Base-by-base conservation (phyloP, 1,284 basidiomycete species). In the Ustilago bromivora region DNA sequence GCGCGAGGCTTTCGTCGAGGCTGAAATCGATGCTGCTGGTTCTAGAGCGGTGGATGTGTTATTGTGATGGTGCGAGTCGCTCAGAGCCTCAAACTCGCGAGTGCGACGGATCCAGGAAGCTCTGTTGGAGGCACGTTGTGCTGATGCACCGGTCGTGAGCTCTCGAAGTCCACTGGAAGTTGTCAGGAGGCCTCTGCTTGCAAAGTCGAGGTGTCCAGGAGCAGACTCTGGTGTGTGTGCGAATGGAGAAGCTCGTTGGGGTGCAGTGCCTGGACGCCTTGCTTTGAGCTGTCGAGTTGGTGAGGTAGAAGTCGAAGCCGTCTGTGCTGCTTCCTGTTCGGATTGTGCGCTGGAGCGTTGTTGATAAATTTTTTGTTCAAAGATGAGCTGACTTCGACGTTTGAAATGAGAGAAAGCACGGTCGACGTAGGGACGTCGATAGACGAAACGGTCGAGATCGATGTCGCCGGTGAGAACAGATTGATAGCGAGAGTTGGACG, bases 381-480 rank as follows among this genome's bases (percentile, higher is more conserved):
- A 66, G 47, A 77, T 74, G 57, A 77, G 75, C 75, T 77, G 75
- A 28, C 67, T 74, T 28, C 75, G 59, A 10, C 71, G 70, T 2
- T 71, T 65, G 12, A 63, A 66, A 46, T 66, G 70, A 2, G 59
- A 36, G n/a, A 67, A 58, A 11, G 57, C 63, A 3, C 66, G 62
- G 17, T 77, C 70, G 15, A 77, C 40, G 68, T 69, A 69, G 11
- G 71, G 66, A 12, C 71, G 63, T 19, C 71, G 63, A n/a, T 70
- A 61, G 17, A 73, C 70, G 9, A 56, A 60, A 11, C 41, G 49
- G 23, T 63, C 64, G 4, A 61, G 51, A 12, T 73, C 66, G n/a
- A 73, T 64, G 23, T 73, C 66, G n/a, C 62, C 71, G 1, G 66
- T 68, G 23, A 64, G 53, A 7, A 49, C 54, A n/a, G 71, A 17